phyloP scores from a whole-genome alignment of 2,329 filamentous ascomycete species.

The Pochonia chlamydosporia region DNA sequence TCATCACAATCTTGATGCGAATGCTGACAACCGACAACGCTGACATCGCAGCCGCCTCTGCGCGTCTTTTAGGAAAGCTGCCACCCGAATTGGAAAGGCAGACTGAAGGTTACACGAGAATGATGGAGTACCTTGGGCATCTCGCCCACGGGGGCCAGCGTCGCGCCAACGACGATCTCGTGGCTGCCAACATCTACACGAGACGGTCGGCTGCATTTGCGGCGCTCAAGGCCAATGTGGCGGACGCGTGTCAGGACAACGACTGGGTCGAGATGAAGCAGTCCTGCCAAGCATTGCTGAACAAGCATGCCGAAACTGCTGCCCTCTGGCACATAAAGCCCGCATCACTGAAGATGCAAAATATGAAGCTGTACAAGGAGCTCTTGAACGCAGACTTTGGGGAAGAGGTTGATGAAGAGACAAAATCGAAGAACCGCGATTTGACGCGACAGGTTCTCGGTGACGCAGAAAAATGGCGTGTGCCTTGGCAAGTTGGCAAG shows the following conservation, averaged over 20 bases:
- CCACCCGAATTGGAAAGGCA: constrained; percentile 9
- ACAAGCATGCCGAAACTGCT: not conserved
- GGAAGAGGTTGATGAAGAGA: not conserved
- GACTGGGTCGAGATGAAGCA: constrained; percentile 10
- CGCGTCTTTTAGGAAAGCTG: constrained; percentile 8
- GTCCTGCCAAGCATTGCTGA: constrained; percentile 6
- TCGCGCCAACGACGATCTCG: constrained; percentile 2
- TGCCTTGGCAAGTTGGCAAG: constrained; percentile 9
- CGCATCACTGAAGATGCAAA: not conserved
- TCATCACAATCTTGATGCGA: constrained; percentile 12
- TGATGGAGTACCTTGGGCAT: constrained; percentile 11
- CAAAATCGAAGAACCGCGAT: not conserved
- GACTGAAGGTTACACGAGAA: constrained; percentile 9
- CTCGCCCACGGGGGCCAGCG: constrained; percentile 9
- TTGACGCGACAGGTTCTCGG: constrained; percentile 1
- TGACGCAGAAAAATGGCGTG: constrained; percentile 8
- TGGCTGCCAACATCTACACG: constrained; percentile 11
- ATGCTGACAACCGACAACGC: constrained; percentile 9
- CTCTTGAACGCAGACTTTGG: not conserved
- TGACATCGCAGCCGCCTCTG: constrained; percentile 4
- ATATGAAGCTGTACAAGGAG: not conserved
- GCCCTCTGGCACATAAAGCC: not conserved
- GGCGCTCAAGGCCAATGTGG: constrained; percentile 9
- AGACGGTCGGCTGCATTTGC: constrained; percentile 13
- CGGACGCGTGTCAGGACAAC: constrained; percentile 3